Evolutionary conservation across 1,284 basidiomycete species (phyloP), one percentile per base, ranked within the genome.

Genomic region (Prillingera fragicola): DNA sequence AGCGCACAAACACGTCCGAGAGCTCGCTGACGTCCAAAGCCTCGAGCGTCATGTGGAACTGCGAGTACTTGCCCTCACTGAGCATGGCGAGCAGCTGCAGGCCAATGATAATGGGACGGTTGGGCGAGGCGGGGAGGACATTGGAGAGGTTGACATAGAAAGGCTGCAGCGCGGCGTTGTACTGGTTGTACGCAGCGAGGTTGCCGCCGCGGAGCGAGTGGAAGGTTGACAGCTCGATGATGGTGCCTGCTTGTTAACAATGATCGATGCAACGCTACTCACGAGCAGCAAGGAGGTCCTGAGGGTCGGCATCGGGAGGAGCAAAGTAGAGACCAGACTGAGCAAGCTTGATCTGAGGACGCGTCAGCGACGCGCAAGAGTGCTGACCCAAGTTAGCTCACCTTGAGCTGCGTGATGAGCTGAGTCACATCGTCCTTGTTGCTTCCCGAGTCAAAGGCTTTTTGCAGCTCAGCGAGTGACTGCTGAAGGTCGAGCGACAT

Each of bases 41-140:
- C 70, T 99, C 95, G 46, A 99, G 81, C n/a, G 88, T 84, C n/a
- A 90, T 95, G 70, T 99, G 95, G 76, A 98, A 98, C 64, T 94
- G 87, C 32, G 94, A 89, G 65, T 97, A 95, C 63, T 88, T 83
- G 72, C 96, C 97, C 70, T 94, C 88, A 1, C 88, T 90, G 54
- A 99, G 81, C 49, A 96, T 81, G 21, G 89, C 86, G 56, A 98
- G 85, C 63, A 99, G 84, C 63, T 94, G 85, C 19, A 99, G 81
- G 1, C 94, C 92, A 38, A 90, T 82, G 45, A 97, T 82, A 36
- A 92, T 81, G 55, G 83, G 85, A 73, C 94, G 85, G 67, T 85
- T 83, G 48, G 82, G 78, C 9, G 94, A 97, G 3, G 80, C 78
- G 1, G 88, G 83, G 17, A 97, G 81, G 43, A 77, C 72, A 25